Conservation (phyloP, 331 rosid genomes). For the Prunus yedoensis region DNA sequence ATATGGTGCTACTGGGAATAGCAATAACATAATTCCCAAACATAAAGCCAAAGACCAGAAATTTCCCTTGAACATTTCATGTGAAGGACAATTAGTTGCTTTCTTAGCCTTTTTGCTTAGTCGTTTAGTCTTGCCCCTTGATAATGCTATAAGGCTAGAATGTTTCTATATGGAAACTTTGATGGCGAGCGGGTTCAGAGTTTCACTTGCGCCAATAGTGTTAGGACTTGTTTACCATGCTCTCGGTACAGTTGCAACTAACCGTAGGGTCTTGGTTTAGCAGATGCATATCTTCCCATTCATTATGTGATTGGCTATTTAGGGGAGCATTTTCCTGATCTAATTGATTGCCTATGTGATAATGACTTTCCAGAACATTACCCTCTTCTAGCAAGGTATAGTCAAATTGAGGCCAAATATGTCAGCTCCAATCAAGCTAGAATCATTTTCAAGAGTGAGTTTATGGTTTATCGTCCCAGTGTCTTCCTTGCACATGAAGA, state of each 20-base stretch:
- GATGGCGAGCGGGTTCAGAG: not conserved
- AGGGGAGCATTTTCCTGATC: not conserved
- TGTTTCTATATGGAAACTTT: not conserved
- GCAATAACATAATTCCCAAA: too few species aligned
- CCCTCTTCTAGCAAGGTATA: not conserved
- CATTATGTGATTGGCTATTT: not conserved
- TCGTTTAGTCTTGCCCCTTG: not conserved
- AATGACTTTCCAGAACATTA: not conserved
- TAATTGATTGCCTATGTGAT: not conserved
- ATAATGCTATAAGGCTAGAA: not conserved
- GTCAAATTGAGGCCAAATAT: not conserved
- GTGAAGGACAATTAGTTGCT: not conserved
- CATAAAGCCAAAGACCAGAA: too few species aligned
- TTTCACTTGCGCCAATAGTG: not conserved
- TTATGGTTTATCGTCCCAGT: too few species aligned
- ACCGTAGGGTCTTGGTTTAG: not conserved
- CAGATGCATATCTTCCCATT: not conserved
- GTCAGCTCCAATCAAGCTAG: not conserved
- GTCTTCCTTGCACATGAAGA: too few species aligned
- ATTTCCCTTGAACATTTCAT: not conserved
- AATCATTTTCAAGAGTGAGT: not conserved
- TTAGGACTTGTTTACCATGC: not conserved
- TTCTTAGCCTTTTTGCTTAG: not conserved
- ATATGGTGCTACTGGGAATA: not conserved
- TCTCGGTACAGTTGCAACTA: not conserved